phyloP scores from a whole-genome alignment of 768 basidiomycete species.

The Russula abietina region DNA sequence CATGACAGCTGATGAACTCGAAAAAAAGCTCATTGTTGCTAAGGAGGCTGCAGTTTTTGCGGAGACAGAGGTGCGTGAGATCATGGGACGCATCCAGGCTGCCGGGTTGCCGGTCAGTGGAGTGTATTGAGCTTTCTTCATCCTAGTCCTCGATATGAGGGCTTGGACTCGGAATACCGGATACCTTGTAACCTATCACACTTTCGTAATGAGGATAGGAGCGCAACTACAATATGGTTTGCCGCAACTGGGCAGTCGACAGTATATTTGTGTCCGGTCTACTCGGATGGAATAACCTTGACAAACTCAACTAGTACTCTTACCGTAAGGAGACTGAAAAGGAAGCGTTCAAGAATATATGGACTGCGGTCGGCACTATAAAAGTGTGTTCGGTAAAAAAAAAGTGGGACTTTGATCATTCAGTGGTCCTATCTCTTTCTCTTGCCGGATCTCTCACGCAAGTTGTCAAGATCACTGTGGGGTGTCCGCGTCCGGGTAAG shows the following conservation, averaged over 20 bases:
- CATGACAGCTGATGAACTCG: conserved; percentile 68
- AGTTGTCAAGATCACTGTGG: conserved; percentile 79
- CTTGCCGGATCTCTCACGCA: conserved; percentile 81
- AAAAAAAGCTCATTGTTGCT: conserved; percentile 64
- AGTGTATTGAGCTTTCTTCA: conserved; percentile 11
- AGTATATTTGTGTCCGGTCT: no score
- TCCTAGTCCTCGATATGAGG: neutral
- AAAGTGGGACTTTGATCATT: no score
- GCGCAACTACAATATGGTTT: no score
- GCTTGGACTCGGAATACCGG: neutral
- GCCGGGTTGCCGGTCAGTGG: conserved; percentile 39
- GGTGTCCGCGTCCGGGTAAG: conserved; percentile 79
- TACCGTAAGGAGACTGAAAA: no score
- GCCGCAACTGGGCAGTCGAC: no score
- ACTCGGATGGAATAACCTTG: no score
- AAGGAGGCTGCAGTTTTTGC: conserved; percentile 67
- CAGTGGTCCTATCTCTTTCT: conserved; percentile 67
- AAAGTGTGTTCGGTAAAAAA: no score
- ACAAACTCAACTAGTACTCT: no score
- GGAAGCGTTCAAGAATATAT: no score
- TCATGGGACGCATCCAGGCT: conserved; percentile 61
- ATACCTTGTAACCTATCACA: conserved; percentile 11
- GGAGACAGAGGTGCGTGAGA: conserved; percentile 67
- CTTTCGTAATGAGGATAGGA: neutral
- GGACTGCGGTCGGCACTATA: no score